phyloP scores from a whole-genome alignment of 176 grass and related monocot species.

The Phyllostachys edulis region DNA sequence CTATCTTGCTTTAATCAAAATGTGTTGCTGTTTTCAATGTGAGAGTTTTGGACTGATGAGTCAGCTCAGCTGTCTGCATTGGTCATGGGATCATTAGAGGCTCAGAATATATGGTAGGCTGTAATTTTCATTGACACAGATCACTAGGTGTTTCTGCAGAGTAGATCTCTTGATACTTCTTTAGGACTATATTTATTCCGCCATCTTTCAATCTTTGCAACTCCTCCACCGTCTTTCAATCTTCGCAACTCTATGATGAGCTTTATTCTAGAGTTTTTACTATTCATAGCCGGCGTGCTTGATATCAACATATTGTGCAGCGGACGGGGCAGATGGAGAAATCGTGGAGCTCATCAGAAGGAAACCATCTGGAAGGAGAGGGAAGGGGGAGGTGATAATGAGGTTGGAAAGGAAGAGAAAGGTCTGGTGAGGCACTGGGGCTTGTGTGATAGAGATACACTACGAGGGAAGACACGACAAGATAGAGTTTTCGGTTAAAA shows the following conservation, averaged over 20 bases:
- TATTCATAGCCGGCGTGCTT: not conserved
- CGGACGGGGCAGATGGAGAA: not conserved
- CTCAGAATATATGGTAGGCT: conserved; percentile 9
- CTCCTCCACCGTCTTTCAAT: not conserved
- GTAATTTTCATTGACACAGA: not conserved
- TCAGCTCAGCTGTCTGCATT: conserved; percentile 16
- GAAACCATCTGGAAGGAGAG: not conserved
- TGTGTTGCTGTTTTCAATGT: not conserved
- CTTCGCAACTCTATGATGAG: not conserved
- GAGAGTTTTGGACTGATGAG: not conserved
- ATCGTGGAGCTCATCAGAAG: not conserved
- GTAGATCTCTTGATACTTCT: not conserved
- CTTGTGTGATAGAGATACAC: conserved; percentile 18
- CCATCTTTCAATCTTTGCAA: not conserved
- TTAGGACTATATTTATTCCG: not conserved
- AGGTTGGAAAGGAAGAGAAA: conserved; percentile 5
- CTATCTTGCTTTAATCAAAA: not conserved
- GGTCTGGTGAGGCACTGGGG: not conserved
- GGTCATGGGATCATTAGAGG: not conserved
- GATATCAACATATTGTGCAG: not conserved
- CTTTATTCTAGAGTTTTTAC: not conserved
- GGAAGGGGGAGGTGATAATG: not conserved
- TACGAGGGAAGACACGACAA: not conserved
- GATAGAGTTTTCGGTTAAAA: too few relatives aligned
- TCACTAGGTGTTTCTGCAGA: conserved; percentile 11